Conservation (phyloP, 2,329 filamentous ascomycete genomes). For the Scleromitrula shiraiana region DNA sequence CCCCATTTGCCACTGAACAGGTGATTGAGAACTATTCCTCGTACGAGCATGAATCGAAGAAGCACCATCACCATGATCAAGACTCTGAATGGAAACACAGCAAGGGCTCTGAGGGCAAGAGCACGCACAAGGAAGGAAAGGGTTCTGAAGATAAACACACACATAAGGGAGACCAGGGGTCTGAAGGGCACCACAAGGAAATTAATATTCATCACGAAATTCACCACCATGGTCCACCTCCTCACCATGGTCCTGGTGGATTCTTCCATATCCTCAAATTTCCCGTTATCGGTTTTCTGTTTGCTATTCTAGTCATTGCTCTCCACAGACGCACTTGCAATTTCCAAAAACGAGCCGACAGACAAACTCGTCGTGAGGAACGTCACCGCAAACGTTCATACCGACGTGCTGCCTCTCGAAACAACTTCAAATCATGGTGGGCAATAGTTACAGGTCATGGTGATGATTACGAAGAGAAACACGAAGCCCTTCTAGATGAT, state of each 20-base stretch:
- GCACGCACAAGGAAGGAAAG: too few species aligned
- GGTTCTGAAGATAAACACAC: background rate
- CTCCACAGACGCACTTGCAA: slow-evolving; percentile 18
- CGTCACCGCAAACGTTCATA: slow-evolving; percentile 15
- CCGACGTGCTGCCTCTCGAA: slow-evolving; percentile 15
- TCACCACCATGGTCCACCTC: background rate
- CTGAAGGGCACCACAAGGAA: background rate
- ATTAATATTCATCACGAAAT: slow-evolving; percentile 35
- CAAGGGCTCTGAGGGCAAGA: too few species aligned
- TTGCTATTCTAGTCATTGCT: slow-evolving; percentile 18
- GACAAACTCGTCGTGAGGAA: slow-evolving; percentile 15
- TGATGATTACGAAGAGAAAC: slow-evolving; percentile 22
- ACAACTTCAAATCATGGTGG: slow-evolving; percentile 12
- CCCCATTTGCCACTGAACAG: slow-evolving; percentile 27
- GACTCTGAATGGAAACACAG: too few species aligned
- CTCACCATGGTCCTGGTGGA: background rate
- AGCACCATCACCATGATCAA: too few species aligned
- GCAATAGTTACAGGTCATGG: slow-evolving; percentile 10
- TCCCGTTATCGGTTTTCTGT: slow-evolving; percentile 19
- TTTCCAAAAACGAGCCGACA: slow-evolving; percentile 10
- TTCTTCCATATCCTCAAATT: slow-evolving; percentile 18
- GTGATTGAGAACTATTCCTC: slow-evolving; percentile 17
- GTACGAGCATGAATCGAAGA: slow-evolving; percentile 13
- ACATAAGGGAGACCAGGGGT: background rate
- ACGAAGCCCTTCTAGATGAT: slow-evolving; percentile 12